Conservation (phyloP, 1,284 basidiomycete species). For the Leccinum solheimii region DNA sequence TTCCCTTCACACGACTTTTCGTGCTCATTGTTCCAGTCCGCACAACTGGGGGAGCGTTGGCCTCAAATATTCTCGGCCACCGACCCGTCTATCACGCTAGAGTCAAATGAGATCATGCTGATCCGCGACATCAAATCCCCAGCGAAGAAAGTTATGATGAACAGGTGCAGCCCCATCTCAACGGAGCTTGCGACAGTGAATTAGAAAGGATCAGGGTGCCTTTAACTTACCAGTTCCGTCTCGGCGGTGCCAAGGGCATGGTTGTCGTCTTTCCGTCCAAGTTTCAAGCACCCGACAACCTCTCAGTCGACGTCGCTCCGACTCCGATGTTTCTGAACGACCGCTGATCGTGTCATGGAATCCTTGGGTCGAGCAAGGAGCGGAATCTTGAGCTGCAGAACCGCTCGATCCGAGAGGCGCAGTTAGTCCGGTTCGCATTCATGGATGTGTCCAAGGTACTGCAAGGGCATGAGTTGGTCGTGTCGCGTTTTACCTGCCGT, state of each 20-base stretch:
- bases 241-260: slow-evolving; percentile 40
- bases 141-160: slow-evolving; percentile 40
- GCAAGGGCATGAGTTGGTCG: slow-evolving; percentile 43
- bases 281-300: slow-evolving; percentile 41
- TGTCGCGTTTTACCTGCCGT: slow-evolving; percentile 41
- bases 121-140: slow-evolving; percentile 33
- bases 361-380: slow-evolving; percentile 33
- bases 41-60: slow-evolving; percentile 45
- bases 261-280: slow-evolving; percentile 47
- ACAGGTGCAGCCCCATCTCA: slow-evolving; percentile 49
- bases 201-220: slow-evolving; percentile 27
- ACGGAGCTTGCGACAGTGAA: slow-evolving; percentile 24
- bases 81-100: slow-evolving; percentile 34
- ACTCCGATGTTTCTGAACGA: slow-evolving; percentile 41
- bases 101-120: slow-evolving; percentile 32
- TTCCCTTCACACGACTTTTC: slow-evolving; percentile 24
- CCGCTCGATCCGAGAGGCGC: too few species aligned
- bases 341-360: slow-evolving; percentile 49
- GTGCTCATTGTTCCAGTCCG: slow-evolving; percentile 37
- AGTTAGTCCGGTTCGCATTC: too few species aligned
- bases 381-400: slow-evolving; percentile 37
- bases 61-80: too few species aligned
- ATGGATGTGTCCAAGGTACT: too few species aligned
- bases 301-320: slow-evolving; percentile 39
- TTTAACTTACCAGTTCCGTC: slow-evolving; percentile 42